Evolutionary conservation across 2,329 filamentous ascomycete species (phyloP), one percentile per base, ranked within the genome.

Genomic region (Botrytis fragariae): DNA sequence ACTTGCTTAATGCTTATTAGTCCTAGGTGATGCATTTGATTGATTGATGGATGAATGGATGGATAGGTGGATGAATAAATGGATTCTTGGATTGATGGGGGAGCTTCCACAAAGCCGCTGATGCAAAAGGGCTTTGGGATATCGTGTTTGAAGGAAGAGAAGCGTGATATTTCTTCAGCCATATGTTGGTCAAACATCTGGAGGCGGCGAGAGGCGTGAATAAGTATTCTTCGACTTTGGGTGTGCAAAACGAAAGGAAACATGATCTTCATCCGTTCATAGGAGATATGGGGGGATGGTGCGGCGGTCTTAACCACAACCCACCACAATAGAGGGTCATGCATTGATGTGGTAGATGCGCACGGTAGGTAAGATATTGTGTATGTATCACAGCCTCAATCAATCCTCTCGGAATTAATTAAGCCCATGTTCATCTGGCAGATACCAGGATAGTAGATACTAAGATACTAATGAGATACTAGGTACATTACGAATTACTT

Each of bases 351-450:
- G 42, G 42, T 60, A 62, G 69, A 45, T 32, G 45, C 59, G 45
- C 37, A 39, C 65, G 57, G 35, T 64, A 71, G 45, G 59, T 71
- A 42, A 71, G 57, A 65, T 71, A 71, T 71, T 48, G 45, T 68
- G 62, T 64, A 9, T 44, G 37, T 72, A 72, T 72, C 45, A 71
- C 69, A 72, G 45, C 69, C 69, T 65, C 60, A 65, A 65, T 72
- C 45, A 65, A 57, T 35, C 45, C 69, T 72, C 22, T 65, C 69
- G 69, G 61, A 42, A 70, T 37, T 45, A 70, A 70, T 60, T 54
- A 72, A 65, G 60, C 60, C 48, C 59, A 63, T 64, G 59, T 54
- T 71, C 69, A 42, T 71, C 69, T 72, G 48, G 65, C 65, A 69
- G 65, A 44, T 69, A 32, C n/a, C 22, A 68, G 37, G 39, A 54